Base-by-base conservation (phyloP, 441 rosid species). In the Syzygium syzygioides region DNA sequence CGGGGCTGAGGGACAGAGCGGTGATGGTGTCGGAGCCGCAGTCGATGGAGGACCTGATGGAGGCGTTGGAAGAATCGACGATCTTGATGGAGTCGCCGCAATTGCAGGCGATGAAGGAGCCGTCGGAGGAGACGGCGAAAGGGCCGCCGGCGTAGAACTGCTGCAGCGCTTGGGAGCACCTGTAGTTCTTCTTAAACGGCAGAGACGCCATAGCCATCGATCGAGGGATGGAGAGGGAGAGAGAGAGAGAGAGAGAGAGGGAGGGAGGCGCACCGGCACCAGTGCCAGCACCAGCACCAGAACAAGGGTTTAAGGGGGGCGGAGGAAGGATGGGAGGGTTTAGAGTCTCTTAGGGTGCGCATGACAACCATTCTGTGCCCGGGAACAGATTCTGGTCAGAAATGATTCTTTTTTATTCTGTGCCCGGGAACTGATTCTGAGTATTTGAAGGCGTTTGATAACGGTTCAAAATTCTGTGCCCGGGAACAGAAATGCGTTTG, bases 111-210 rank as follows among this genome's bases (percentile, higher is more conserved):
- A 98, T 92, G 87, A 98, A 97, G 30, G 96, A 95, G 53, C 96
- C 96, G 68, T 95, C 96, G 5, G 98, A 95, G 13, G 98, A 94
- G 57, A 98, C 97, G 12, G 90, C 92, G 87, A 97, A 93, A 1
- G 99, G 98, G 4, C 98, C 99, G 7, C 99, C 99, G 45, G 94
- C 90, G 91, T 96, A 98, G 91, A 98, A 97, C 89, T 98, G 99
- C 90, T 95, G 96, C 60, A 96, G 90, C 30, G 97, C 93, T 45
- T 94, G 94, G 59, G 93, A 92, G 93, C 98, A 92, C 28, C 93
- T 88, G 91, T 95, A 98, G 93, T 91, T 98, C 91, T 92, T 96
- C 95, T 96, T 97, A 30, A 93, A 53, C 50, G 94, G 90, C 18
- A 89, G 88, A 57, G 96, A 86, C 55, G 95, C 94, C 99, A 95